Conservation (phyloP, 2,329 filamentous ascomycete species). For the Ascochyta viciae-villosae region DNA sequence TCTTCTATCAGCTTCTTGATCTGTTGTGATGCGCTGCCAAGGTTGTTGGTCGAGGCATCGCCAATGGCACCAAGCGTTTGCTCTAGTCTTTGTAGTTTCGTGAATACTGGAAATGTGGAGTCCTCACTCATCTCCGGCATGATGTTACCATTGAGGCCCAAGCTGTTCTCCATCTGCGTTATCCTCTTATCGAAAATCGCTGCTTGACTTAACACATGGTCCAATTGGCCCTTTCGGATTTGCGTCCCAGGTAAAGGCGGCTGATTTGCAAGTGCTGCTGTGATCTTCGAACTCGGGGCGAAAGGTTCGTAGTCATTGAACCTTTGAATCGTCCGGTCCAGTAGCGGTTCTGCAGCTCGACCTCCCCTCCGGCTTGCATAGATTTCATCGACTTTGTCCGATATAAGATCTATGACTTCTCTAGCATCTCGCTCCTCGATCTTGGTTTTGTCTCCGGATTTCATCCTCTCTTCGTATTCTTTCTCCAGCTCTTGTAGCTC, state of each 20-base stretch:
- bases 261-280: constrained; percentile 38
- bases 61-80: constrained; percentile 79
- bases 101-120: constrained; percentile 71
- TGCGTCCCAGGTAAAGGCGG: constrained; percentile 44
- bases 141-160: constrained; percentile 77
- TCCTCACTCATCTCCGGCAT: constrained; percentile 66
- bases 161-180: constrained; percentile 75
- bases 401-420: constrained; percentile 69
- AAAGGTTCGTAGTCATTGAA: constrained; percentile 45
- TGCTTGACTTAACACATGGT: constrained; percentile 76
- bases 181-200: constrained; percentile 89
- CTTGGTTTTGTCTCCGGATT: constrained; percentile 51
- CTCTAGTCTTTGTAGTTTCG: constrained; percentile 80
- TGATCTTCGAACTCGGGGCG: constrained; percentile 32
- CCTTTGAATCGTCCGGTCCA: constrained; percentile 44
- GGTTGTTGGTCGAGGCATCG: constrained; percentile 72
- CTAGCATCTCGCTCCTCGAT: constrained; percentile 54
- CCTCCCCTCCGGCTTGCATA: constrained; percentile 56
- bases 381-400: constrained; percentile 71
- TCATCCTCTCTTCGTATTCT: constrained; percentile 63
- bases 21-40: constrained; percentile 74
- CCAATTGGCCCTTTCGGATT: constrained; percentile 42
- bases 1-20: constrained; percentile 75
- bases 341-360: constrained; percentile 46
- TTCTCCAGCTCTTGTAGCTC: constrained; percentile 74